phyloP scores from a whole-genome alignment of 371 early-diverging fungal species.

The Blakeslea trispora region DNA sequence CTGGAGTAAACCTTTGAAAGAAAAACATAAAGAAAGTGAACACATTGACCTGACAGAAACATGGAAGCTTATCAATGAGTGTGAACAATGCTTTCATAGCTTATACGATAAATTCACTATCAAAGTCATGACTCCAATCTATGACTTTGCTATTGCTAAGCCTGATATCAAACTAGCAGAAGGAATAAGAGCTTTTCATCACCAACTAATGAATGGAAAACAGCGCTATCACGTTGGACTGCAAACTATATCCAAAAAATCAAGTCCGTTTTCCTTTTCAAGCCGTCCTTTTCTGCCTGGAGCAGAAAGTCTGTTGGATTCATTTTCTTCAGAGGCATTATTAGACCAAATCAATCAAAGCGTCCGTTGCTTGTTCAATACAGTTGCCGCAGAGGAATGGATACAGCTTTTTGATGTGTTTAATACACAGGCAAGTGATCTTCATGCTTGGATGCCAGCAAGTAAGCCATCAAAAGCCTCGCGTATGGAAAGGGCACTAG shows the following conservation, averaged over 20 bases:
- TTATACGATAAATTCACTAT: constrained; percentile 27
- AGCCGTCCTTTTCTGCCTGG: constrained; percentile 12
- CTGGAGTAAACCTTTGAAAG: constrained; percentile 21
- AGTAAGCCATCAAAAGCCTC: constrained; percentile 46
- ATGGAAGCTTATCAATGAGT: constrained; percentile 1
- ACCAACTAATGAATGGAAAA: constrained; percentile 26
- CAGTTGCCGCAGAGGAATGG: constrained; percentile 74
- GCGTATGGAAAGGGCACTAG: constrained; percentile 44
- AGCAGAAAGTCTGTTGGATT: constrained; percentile 28
- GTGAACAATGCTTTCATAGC: constrained; percentile 24
- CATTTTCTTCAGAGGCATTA: constrained; percentile 25
- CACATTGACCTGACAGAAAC: constrained; percentile 6
- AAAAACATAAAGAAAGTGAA: neutral
- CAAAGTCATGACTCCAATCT: constrained; percentile 37
- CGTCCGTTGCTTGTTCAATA: constrained; percentile 52
- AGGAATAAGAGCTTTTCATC: constrained; percentile 33
- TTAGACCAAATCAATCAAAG: constrained; percentile 40
- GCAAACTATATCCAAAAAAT: constrained; percentile 17
- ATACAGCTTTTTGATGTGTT: constrained; percentile 68
- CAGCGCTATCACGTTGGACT: constrained; percentile 25
- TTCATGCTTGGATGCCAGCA: constrained; percentile 74
- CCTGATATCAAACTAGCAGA: constrained; percentile 30
- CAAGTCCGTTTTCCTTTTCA: constrained; percentile 29
- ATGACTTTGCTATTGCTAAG: constrained; percentile 39
- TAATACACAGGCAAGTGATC: constrained; percentile 71